Conservation (phyloP, 2,329 filamentous ascomycete genomes). For the Trichoderma harzianum region DNA sequence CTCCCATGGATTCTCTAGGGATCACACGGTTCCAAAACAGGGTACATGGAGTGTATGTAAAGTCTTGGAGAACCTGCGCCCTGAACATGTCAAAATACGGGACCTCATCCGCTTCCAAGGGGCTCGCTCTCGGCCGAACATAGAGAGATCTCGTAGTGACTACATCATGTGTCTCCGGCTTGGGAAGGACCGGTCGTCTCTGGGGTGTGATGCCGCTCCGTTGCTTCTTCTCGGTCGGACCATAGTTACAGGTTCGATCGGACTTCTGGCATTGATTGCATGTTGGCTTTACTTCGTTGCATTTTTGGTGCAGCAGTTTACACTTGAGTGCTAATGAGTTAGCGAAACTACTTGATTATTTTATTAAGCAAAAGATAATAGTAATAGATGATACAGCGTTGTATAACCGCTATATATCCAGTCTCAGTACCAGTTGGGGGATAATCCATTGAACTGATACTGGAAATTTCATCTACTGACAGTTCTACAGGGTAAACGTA, state of each 20-base stretch:
- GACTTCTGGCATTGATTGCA: neutral
- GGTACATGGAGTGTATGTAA: neutral
- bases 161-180: neutral
- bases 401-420: neutral
- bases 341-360: neutral
- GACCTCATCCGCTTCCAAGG: neutral
- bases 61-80: neutral
- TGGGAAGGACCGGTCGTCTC: neutral
- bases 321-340: neutral
- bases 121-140: neutral
- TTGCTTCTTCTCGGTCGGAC: neutral
- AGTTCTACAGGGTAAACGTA: neutral
- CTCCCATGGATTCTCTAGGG: neutral
- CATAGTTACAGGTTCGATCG: neutral
- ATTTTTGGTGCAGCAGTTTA: neutral
- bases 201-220: neutral
- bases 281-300: neutral
- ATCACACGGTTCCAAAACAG: neutral
- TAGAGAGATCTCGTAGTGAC: neutral
- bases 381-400: neutral
- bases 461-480: neutral
- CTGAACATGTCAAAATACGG: neutral
- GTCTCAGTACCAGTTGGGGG: neutral
- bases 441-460: neutral
- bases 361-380: neutral